Percentiles rank a stretch among this genome's conserved stretches.
phyloP scores from a whole-genome alignment of 768 basidiomycete genomes.

The Rossbeevera mucosa region DNA sequence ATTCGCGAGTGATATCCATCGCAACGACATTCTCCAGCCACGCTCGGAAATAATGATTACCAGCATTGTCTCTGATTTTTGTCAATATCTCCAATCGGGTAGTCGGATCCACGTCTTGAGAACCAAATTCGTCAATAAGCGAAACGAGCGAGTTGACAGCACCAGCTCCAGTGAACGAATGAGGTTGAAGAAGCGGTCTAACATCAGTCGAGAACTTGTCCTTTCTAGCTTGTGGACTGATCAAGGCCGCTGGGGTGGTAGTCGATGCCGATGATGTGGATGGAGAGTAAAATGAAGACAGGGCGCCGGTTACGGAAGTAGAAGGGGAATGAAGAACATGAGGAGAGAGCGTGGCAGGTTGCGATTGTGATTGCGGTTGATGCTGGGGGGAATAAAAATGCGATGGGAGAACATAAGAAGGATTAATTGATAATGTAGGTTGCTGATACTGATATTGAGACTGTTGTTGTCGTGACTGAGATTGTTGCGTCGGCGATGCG shows the following conservation, averaged over 20 bases:
- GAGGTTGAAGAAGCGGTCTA: conserved; percentile 52
- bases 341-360: conserved; percentile 65
- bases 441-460: conserved; percentile 38
- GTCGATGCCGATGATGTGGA: conserved; percentile 29
- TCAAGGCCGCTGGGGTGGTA: conserved; percentile 26
- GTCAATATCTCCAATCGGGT: conserved; percentile 72
- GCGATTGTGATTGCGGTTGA: conserved; percentile 29
- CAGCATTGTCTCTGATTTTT: conserved; percentile 77
- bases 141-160: conserved; percentile 61
- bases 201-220: conserved; percentile 50
- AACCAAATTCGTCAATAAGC: conserved; percentile 55
- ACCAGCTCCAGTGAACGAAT: conserved; percentile 62
- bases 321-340: conserved; percentile 63
- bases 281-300: conserved; percentile 39
- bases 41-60: conserved; percentile 81
- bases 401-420: conserved; percentile 35
- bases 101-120: conserved; percentile 57
- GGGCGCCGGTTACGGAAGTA: conserved; percentile 26
- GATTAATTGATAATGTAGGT: conserved; percentile 40
- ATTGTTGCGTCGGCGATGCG: conserved; percentile 30
- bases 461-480: conserved; percentile 35
- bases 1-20: conserved; percentile 75
- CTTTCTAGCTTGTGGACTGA: conserved; percentile 50
- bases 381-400: conserved; percentile 35
- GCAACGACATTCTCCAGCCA: conserved; percentile 76